Conservation (phyloP, 1,284 basidiomycete genomes). For the Porodaedalea pini region DNA sequence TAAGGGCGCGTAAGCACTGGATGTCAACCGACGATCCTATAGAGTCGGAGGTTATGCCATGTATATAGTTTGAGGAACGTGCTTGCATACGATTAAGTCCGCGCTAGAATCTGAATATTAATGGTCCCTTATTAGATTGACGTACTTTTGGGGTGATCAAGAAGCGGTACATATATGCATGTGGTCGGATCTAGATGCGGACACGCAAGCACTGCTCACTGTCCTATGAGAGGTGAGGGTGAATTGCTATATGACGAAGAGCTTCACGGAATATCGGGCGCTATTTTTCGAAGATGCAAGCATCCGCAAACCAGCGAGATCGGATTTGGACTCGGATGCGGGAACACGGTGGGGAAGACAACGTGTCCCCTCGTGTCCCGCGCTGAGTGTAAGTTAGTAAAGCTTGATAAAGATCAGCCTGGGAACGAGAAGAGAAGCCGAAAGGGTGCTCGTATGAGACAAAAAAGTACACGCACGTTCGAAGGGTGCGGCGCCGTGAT, state of each 20-base stretch:
- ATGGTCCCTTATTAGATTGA: too few species aligned
- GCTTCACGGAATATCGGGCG: not conserved
- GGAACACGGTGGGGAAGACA: not conserved
- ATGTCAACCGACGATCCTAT: not conserved
- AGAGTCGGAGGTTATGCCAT: not conserved
- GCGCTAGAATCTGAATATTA: not conserved
- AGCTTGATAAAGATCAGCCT: constrained; percentile 13
- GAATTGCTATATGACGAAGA: constrained; percentile 4
- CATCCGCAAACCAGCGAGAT: not conserved
- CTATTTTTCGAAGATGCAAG: not conserved
- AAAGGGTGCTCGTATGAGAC: not conserved
- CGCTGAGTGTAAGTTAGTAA: not conserved
- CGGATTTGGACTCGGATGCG: not conserved
- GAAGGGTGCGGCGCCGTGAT: not conserved
- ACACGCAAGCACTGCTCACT: constrained; percentile 6
- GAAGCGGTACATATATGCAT: not conserved
- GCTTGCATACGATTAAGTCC: not conserved
- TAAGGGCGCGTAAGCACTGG: not conserved
- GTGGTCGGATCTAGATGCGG: not conserved
- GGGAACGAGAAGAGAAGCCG: not conserved
- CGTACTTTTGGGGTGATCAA: not conserved
- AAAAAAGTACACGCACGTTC: constrained; percentile 10
- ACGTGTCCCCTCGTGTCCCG: too few species aligned
- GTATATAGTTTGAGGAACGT: not conserved
- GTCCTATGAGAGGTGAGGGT: not conserved